Percentiles rank a stretch among this genome's conserved stretches.
Evolutionary conservation across 805 yeast species (phyloP).

Genomic region (Spathaspora sp.): DNA sequence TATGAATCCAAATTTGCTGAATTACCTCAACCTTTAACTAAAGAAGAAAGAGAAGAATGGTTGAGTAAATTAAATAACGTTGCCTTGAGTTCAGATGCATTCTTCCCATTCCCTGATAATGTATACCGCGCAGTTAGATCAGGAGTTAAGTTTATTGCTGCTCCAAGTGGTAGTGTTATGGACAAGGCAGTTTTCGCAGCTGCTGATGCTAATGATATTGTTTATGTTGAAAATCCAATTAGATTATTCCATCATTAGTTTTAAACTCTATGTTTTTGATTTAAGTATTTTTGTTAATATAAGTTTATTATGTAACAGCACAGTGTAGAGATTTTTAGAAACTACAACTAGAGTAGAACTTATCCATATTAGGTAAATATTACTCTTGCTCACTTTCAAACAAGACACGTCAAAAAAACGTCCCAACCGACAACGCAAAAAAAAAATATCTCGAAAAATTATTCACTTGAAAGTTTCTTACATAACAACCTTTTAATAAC

Average conservation of each 20-base stretch:
- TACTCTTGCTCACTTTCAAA: not conserved
- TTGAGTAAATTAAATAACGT: conserved; percentile 73
- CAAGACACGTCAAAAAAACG: not conserved
- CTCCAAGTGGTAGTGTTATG: conserved; percentile 97
- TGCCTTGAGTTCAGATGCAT: conserved; percentile 94
- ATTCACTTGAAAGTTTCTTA: not conserved
- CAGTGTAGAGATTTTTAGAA: too few relatives aligned
- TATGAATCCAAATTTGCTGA: conserved; percentile 84
- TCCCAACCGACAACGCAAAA: conserved; percentile 1
- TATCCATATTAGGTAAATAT: not conserved
- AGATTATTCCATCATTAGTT: conserved; percentile 93
- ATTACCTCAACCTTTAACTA: conserved; percentile 80
- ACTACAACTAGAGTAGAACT: too few relatives aligned
- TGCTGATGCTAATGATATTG: conserved; percentile 86
- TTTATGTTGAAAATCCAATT: conserved; percentile 94
- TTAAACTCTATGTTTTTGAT: conserved; percentile 2
- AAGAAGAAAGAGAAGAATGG: conserved; percentile 87
- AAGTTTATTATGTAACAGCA: not conserved
- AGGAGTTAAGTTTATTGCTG: conserved; percentile 94
- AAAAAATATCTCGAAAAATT: not conserved
- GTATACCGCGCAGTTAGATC: conserved; percentile 96
- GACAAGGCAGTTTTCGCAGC: conserved; percentile 95
- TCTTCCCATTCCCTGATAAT: conserved; percentile 99
- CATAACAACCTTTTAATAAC: not conserved
- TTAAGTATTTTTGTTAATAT: not conserved